phyloP scores from a whole-genome alignment of 148 eudicot species.

The Vaccinium myrtillus region DNA sequence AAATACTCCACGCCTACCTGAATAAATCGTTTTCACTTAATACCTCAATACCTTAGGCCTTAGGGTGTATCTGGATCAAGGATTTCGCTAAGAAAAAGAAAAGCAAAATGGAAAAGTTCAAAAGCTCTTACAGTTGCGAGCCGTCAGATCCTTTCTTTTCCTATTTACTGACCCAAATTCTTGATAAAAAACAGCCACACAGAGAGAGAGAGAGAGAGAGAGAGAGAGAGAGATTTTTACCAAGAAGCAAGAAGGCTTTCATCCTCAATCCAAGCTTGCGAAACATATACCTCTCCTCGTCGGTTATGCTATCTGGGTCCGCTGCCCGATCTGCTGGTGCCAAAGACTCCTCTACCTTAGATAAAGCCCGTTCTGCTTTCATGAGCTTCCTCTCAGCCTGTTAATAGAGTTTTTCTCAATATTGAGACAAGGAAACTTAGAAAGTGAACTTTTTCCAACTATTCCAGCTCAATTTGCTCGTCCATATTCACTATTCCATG shows the following conservation, averaged over 20 bases:
- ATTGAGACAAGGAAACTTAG: not conserved
- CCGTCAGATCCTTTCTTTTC: not conserved
- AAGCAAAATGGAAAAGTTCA: not conserved
- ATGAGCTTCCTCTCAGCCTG: constrained; percentile 76
- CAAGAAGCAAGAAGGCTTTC: constrained; percentile 97
- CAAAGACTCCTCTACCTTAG: constrained; percentile 74
- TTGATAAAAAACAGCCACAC: not conserved
- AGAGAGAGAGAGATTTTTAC: constrained; percentile 23
- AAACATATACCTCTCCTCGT: constrained; percentile 96
- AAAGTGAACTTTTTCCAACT: not conserved
- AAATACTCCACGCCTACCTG: constrained; percentile 97
- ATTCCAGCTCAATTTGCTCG: not conserved
- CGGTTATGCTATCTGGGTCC: constrained; percentile 76
- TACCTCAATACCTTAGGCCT: not conserved
- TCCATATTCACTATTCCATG: not conserved
- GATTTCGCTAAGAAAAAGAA: not conserved
- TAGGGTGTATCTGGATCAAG: not conserved
- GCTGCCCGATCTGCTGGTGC: constrained; percentile 57
- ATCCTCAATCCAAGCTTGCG: constrained; percentile 94
- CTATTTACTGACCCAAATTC: not conserved
- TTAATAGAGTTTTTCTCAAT: constrained; percentile 12
- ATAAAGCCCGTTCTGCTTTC: constrained; percentile 65
- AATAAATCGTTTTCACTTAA: constrained; percentile 18
- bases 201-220: not conserved
- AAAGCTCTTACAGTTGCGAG: not conserved